Evolutionary conservation across 1,284 basidiomycete species (phyloP).

Genomic region (Ceratobasidium sp.): DNA sequence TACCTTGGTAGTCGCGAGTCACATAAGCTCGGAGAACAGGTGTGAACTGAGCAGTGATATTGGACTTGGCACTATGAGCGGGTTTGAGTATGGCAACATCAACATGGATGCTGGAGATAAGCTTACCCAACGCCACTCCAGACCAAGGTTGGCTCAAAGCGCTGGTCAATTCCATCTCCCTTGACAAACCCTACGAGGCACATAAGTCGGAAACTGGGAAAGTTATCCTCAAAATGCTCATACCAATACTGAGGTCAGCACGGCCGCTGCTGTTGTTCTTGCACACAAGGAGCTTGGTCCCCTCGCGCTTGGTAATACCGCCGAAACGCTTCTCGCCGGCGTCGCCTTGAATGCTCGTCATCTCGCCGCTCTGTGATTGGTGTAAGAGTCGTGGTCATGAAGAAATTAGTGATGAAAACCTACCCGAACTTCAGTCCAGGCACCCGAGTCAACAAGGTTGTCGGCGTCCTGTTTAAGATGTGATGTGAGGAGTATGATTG

Average conservation of each 20-base stretch:
- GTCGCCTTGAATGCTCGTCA: constrained; percentile 9
- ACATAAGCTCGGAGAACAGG: too few species aligned
- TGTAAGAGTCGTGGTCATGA: background rate
- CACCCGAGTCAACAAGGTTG: constrained; percentile 29
- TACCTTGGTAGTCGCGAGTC: too few species aligned
- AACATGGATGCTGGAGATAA: background rate
- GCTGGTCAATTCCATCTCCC: constrained; percentile 35
- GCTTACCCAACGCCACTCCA: constrained; percentile 40
- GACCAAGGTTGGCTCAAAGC: constrained; percentile 3
- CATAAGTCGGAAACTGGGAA: background rate
- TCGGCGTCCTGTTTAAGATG: background rate
- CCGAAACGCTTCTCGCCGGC: constrained; percentile 32
- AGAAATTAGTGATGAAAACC: background rate
- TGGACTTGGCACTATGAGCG: constrained; percentile 24
- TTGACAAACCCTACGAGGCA: constrained; percentile 7
- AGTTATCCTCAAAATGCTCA: background rate
- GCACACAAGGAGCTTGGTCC: constrained; percentile 37
- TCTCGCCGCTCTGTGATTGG: constrained; percentile 24
- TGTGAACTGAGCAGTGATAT: constrained; percentile 5
- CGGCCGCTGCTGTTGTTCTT: constrained; percentile 37
- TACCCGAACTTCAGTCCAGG: constrained; percentile 35
- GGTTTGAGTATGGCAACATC: background rate
- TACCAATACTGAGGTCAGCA: constrained; percentile 43
- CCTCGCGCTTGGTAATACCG: constrained; percentile 8
- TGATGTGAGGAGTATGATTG: background rate